Evolutionary conservation across 2,329 filamentous ascomycete genomes (phyloP).

Genomic region (Colletotrichum sp.): DNA sequence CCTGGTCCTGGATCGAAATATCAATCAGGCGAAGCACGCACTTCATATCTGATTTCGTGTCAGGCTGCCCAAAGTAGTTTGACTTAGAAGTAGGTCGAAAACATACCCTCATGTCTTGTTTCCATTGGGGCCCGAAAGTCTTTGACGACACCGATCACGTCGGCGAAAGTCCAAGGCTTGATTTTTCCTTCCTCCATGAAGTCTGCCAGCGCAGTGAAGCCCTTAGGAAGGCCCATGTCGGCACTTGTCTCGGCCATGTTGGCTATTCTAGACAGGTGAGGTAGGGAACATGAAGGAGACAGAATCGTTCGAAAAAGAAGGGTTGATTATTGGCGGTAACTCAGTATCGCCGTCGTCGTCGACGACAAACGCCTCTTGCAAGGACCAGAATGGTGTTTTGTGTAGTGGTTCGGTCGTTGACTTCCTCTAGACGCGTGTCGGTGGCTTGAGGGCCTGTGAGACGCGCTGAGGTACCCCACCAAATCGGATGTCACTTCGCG

Average conservation of each 20-base stretch:
- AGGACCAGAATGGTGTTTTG: background rate
- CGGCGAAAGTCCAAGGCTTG: slow-evolving; percentile 43
- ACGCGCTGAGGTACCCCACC: slow-evolving; percentile 3
- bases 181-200: slow-evolving; percentile 45
- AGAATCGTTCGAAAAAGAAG: background rate
- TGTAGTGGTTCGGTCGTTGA: background rate
- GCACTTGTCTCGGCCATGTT: background rate
- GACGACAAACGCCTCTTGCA: background rate
- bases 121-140: slow-evolving; percentile 62
- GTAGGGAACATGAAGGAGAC: background rate
- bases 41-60: slow-evolving; percentile 56
- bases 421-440: background rate
- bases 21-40: slow-evolving; percentile 67
- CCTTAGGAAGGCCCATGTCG: slow-evolving; percentile 34
- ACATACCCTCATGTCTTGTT: slow-evolving; percentile 54
- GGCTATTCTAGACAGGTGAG: background rate
- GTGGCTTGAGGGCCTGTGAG: background rate
- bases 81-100: background rate
- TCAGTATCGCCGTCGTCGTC: background rate
- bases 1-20: slow-evolving; percentile 51
- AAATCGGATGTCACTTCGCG: background rate
- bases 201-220: slow-evolving; percentile 46
- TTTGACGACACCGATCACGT: slow-evolving; percentile 73
- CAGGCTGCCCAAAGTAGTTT: background rate
- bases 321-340: background rate